Base-by-base conservation (phyloP, 192 early-diverging fungal species). In the Globomyces pollinis-pini region DNA sequence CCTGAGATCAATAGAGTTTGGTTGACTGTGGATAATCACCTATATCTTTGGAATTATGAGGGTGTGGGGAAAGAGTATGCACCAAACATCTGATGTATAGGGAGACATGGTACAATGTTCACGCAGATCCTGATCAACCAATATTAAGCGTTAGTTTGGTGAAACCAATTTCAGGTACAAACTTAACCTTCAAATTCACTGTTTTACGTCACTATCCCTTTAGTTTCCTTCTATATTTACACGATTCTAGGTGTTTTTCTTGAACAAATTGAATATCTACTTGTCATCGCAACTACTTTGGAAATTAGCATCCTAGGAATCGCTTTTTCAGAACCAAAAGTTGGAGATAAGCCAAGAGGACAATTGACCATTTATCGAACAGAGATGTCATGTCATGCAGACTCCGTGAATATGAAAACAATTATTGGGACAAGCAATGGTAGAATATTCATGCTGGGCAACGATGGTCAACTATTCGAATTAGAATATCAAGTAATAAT, bases 21-120 rank as follows among this genome's bases (percentile, higher is more conserved):
- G 89, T 88, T 96, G 34, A 89, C 88, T 1, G 86, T 98, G 43
- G 91, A 91, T 68, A 84, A 91, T 64, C 74, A 82, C 30, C 75
- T 96, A 28, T 94, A 88, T 62, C 67, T 98, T 32, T 94, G 91
- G 93, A 89, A 98, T 68, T 96, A 91, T 66, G 77, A 83, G 36
- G n/a, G n/a, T n/a, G n/a, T n/a, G n/a, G n/a, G n/a, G n/a, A n/a
- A 81, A 88, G 23, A 80, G 77, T 79, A 69, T 69, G 65, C 42
- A 16, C 11, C n/a, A n/a, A n/a, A n/a, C n/a, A 20, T 39, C 66
- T 62, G 18, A 38, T 18, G 16, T 61, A 60, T 50, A 29, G 67
- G n/a, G 42, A n/a, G n/a, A n/a, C n/a, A n/a, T n/a, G n/a, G 55
- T 33, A 35, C 60, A 81, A 70, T 24, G 58, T 67, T 0, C 72